These are phyloP conservation scores for Angomonas desouzai DNA, from an alignment of 208 protist genomes.

Conservation along the genomic window DNA sequence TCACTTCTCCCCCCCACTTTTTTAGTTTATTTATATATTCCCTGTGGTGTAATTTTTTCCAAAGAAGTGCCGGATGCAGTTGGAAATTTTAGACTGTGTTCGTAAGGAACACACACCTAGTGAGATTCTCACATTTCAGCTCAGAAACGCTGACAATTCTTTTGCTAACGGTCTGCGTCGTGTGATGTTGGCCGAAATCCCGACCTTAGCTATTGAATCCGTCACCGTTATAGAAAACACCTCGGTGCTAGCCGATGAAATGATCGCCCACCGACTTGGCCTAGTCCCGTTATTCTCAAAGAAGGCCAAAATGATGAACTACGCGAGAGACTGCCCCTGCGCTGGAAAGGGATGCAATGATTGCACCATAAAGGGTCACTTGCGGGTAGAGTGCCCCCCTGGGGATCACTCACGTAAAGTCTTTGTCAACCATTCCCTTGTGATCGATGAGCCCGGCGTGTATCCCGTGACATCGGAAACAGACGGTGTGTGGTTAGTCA, in stretches of 20 bases:
- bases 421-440: slow-evolving; percentile 71
- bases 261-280: slow-evolving; percentile 98
- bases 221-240: slow-evolving; percentile 95
- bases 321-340: slow-evolving; percentile 81
- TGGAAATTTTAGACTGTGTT: slow-evolving; percentile 77
- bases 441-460: slow-evolving; percentile 74
- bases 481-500: slow-evolving; percentile 83
- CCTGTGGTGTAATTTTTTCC: too few relatives aligned
- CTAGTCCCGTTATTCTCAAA: slow-evolving; percentile 95
- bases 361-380: slow-evolving; percentile 84
- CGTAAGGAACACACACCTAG: slow-evolving; percentile 74
- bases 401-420: slow-evolving; percentile 77
- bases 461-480: slow-evolving; percentile 81
- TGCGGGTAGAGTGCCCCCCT: slow-evolving; percentile 75
- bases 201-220: slow-evolving; percentile 96
- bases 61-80: too few relatives aligned
- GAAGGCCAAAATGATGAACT: slow-evolving; percentile 82
- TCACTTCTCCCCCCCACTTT: slow-evolving; percentile 13
- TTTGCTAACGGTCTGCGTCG: slow-evolving; percentile 97
- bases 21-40: too few relatives aligned
- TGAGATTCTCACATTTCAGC: slow-evolving; percentile 88
- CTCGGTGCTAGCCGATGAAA: slow-evolving; percentile 98
- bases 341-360: slow-evolving; percentile 68
- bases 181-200: slow-evolving; percentile 99
- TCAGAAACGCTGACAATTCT: slow-evolving; percentile 85